A percentile compares a stretch with the other conserved stretches of the same genome.
Evolutionary conservation across 106 monocot genomes (phyloP).

Genomic region (Acanthochlamys bracteata): DNA sequence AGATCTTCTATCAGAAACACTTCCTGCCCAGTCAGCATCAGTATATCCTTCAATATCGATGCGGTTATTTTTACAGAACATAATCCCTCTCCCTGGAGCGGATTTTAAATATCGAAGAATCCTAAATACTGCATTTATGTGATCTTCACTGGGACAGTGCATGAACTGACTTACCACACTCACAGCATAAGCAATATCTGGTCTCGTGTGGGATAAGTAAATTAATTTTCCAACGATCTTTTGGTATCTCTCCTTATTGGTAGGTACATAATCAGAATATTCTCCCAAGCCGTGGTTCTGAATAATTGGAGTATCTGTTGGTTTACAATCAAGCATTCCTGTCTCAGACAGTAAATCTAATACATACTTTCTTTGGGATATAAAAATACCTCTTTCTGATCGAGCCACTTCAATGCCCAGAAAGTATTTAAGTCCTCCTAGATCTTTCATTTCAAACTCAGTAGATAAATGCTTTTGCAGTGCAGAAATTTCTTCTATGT

Average conservation of each 20-base stretch:
- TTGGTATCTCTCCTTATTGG: not conserved
- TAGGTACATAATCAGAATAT: not conserved
- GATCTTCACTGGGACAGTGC: not conserved
- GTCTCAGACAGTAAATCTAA: too few relatives aligned
- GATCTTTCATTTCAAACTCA: too few relatives aligned
- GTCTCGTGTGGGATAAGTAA: not conserved
- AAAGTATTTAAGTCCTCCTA: too few relatives aligned
- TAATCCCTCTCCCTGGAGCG: not conserved
- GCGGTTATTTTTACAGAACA: not conserved
- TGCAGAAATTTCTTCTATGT: too few relatives aligned
- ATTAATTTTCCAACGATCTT: not conserved
- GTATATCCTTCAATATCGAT: not conserved
- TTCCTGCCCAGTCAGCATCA: not conserved
- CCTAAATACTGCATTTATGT: not conserved
- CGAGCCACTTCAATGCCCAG: constrained; percentile 7
- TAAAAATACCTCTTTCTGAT: not conserved
- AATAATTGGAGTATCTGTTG: too few relatives aligned
- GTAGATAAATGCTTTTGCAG: too few relatives aligned
- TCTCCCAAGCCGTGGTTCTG: not conserved
- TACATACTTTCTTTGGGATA: constrained; percentile 1
- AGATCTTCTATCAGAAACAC: too few relatives aligned
- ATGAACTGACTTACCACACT: not conserved
- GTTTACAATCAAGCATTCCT: too few relatives aligned
- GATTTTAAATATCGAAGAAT: not conserved
- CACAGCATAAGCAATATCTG: too few relatives aligned